Base-by-base conservation (phyloP, 2,329 filamentous ascomycete species). In the Penicillium concentricum region DNA sequence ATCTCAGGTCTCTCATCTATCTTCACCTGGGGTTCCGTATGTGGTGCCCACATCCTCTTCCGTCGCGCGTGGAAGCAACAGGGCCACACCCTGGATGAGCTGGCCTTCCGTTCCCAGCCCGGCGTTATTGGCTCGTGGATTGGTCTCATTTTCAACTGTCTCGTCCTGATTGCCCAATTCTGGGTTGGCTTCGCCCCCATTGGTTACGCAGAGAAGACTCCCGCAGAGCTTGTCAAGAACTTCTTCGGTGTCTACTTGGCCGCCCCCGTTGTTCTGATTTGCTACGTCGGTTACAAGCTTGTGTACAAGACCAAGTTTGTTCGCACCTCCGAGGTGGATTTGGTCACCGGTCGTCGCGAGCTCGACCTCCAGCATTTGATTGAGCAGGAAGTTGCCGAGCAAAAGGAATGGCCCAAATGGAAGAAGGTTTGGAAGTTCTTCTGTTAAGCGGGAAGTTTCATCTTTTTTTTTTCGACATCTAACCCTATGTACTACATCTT, bases 1-100 rank as follows among this genome's bases (percentile, higher is more conserved):
- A 82, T 92, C 20, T 90, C 87, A 0, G 89, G 88, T 50, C 83
- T 92, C 10, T 84, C 85, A 2, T 87, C 84, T 59, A 84, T 92
- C 71, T 90, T 92, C 74, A 88, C 88, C 26, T 92, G 89, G 89
- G 86, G 84, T 35, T 87, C 89, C 62, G 93, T 96, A 72, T 96
- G 91, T 73, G 78, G 95, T n/a, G 85, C 88, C 24, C 92, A 97
- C 75, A 95, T 97, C 69, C 91, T 92, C 54, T 97, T 97, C 83
- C 90, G 92, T 61, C 77, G 78, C 26, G 90, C 87, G n/a, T 96
- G 91, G 91, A 81, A 79, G 43, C 69, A 77, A 13, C 84, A 87
- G 59, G 89, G 89, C 43, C 88, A 87, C 70, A 81, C 78, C n/a
- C 78, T 92, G 35, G 80, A 86, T 54, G 90, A 96, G 66, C 82